Evolutionary conservation across 139 green algal species (phyloP).

Genomic region (Microglena sp.): DNA sequence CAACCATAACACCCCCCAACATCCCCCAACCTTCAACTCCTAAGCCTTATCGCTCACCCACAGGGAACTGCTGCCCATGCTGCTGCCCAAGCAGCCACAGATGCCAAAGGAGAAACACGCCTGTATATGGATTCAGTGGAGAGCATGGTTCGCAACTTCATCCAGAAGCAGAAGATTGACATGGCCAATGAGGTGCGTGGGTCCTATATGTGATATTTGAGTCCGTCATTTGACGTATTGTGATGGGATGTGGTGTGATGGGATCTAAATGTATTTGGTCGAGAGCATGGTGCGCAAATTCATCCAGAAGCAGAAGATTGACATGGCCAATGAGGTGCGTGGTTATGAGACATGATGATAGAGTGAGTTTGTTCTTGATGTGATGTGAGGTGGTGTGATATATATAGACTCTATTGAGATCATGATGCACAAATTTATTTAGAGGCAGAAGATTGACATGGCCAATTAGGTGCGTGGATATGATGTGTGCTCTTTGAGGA

Average conservation of each 20-base stretch:
- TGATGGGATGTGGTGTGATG: no score
- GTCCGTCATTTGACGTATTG: no score
- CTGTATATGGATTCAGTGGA: conserved; percentile 92
- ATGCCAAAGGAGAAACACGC: no score
- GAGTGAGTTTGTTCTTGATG: background rate
- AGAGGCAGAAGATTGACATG: conserved; percentile 98
- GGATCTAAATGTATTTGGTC: no score
- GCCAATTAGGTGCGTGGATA: conserved; percentile 94
- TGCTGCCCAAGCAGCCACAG: no score
- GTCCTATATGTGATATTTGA: no score
- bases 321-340: background rate
- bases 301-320: background rate
- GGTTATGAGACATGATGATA: background rate
- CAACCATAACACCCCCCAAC: no score
- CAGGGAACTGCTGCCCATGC: no score
- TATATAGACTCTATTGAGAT: conserved; percentile 90
- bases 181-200: conserved; percentile 98
- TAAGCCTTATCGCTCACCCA: no score
- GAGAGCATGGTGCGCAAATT: background rate
- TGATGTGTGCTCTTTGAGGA: no score
- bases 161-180: conserved; percentile 96
- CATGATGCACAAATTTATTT: conserved; percentile 92
- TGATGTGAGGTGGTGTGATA: background rate
- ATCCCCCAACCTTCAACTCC: no score
- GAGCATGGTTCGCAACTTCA: conserved; percentile 88